Percentiles rank a stretch among this genome's conserved stretches.
Conservation (phyloP, 2,329 filamentous ascomycete species). For the Pseudogymnoascus sp. region DNA sequence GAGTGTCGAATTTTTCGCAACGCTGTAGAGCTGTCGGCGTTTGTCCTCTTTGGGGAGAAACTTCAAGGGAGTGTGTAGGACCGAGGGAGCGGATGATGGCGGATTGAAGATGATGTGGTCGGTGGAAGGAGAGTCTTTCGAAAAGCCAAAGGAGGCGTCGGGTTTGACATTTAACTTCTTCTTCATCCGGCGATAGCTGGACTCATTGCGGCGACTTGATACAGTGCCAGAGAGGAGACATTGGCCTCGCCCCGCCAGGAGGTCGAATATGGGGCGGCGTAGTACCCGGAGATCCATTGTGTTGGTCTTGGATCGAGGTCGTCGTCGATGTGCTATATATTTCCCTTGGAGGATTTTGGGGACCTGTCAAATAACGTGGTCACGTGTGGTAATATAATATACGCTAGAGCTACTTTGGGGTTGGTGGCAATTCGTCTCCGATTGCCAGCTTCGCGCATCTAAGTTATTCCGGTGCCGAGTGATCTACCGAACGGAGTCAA, state of each 20-base stretch:
- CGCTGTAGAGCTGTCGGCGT: conserved; percentile 25
- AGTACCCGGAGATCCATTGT: conserved; percentile 29
- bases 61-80: conserved; percentile 59
- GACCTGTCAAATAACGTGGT: conserved; percentile 3
- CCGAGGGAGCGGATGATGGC: conserved; percentile 48
- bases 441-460: not conserved
- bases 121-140: conserved; percentile 31
- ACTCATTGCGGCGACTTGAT: conserved; percentile 29
- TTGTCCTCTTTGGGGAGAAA: conserved; percentile 50
- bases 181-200: conserved; percentile 30
- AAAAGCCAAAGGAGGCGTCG: conserved; percentile 51
- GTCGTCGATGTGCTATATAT: conserved; percentile 11
- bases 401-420: not conserved
- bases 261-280: conserved; percentile 25
- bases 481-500: not conserved
- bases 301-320: conserved; percentile 12
- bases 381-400: not conserved
- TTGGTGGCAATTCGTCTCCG: not conserved
- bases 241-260: conserved; percentile 25
- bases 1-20: conserved; percentile 21
- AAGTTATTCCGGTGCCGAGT: not conserved
- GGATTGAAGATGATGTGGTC: conserved; percentile 53
- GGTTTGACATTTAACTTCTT: conserved; percentile 47
- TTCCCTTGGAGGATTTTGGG: conserved; percentile 12
- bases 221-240: conserved; percentile 26